Percentiles rank a stretch among this genome's conserved stretches.
Evolutionary conservation across 768 basidiomycete species (phyloP).

Genomic region (Xerocomus brunneocitrinus): DNA sequence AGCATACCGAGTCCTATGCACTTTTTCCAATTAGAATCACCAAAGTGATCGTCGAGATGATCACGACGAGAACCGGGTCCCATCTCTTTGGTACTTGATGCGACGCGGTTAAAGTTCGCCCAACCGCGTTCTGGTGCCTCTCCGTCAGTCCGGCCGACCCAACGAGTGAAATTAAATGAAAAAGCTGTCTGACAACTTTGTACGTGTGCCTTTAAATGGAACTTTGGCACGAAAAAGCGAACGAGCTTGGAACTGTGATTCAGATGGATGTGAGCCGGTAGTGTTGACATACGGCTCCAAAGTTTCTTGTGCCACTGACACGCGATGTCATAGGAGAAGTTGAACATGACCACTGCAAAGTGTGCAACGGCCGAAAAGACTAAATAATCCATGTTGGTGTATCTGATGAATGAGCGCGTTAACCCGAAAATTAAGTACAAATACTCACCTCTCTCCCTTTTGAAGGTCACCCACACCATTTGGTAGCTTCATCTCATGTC

Average conservation of each 20-base stretch:
- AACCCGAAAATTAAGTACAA: no score
- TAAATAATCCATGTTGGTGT: background rate
- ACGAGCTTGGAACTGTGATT: background rate
- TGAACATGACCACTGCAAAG: background rate
- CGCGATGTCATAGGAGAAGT: background rate
- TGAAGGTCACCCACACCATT: background rate
- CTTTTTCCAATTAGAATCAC: background rate
- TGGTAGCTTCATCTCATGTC: conserved; percentile 2
- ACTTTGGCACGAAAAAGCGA: background rate
- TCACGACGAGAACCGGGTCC: background rate
- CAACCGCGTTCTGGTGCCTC: background rate
- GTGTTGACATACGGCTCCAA: background rate
- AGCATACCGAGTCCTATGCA: background rate
- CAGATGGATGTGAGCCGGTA: background rate
- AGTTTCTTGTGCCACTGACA: background rate
- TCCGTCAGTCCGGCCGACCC: background rate
- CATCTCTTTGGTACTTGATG: background rate
- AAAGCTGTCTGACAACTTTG: background rate
- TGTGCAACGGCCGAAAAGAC: background rate
- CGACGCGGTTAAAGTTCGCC: background rate
- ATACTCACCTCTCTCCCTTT: background rate
- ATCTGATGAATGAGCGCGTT: background rate
- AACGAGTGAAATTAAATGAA: background rate
- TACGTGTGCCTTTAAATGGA: background rate
- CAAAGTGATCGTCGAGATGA: background rate